These are phyloP conservation scores for Scenedesmus sp. DNA, from an alignment of 163 green algal genomes.

Conservation along the genomic window DNA sequence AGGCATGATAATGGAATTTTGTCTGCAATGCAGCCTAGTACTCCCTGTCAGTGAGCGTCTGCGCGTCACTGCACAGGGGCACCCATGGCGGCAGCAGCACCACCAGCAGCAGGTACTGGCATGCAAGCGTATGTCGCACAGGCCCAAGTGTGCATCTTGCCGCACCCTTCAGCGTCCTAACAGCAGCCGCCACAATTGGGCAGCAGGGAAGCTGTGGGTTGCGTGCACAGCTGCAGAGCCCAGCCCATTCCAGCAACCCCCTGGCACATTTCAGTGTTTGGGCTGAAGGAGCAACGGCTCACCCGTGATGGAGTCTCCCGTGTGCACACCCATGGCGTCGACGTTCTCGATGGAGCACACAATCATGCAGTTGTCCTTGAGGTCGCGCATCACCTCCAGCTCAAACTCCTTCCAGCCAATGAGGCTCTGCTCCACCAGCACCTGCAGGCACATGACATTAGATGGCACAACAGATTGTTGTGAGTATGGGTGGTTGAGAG, in stretches of 20 bases:
- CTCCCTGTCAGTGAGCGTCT: background rate
- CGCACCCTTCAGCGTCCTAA: background rate
- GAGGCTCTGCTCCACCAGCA: slow-evolving; percentile 97
- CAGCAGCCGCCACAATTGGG: background rate
- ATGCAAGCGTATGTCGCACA: no score
- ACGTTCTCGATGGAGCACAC: slow-evolving; percentile 99
- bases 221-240: no score
- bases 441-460: slow-evolving; percentile 59
- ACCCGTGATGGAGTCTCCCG: slow-evolving; percentile 82
- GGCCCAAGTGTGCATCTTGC: no score
- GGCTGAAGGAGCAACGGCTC: background rate
- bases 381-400: slow-evolving; percentile 99
- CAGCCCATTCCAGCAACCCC: background rate
- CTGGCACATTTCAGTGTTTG: background rate
- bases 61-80: background rate
- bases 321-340: slow-evolving; percentile 99
- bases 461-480: background rate
- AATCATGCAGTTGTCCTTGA: slow-evolving; percentile 99
- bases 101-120: no score
- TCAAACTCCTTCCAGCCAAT: slow-evolving; percentile 99
- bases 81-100: background rate
- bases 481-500: no score
- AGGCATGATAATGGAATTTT: background rate
- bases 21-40: background rate
- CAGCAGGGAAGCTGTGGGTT: background rate